A percentile compares a stretch with the other conserved stretches of the same genome.
These are phyloP conservation scores for Heritiera littoralis DNA, from an alignment of 345 rosid species.

Conservation along the genomic window DNA sequence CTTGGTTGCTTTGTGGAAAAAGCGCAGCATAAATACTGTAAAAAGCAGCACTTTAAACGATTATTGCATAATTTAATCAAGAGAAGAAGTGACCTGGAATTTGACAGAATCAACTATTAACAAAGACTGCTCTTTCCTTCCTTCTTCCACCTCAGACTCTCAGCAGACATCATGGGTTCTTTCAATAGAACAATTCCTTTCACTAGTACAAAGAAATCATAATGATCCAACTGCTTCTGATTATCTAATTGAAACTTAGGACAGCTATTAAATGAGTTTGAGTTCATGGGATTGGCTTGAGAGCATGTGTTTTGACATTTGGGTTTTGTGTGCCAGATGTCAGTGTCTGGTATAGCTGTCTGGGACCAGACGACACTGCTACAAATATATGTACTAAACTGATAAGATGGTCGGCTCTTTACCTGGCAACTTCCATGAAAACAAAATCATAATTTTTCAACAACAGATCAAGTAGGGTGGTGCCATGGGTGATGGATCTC, in stretches of 20 bases:
- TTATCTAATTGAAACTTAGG: too few relatives aligned
- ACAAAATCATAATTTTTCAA: too few relatives aligned
- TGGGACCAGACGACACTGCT: background rate
- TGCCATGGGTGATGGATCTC: too few relatives aligned
- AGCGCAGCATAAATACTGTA: background rate
- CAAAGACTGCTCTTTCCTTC: background rate
- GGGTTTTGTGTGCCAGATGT: too few relatives aligned
- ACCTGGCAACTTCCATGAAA: background rate
- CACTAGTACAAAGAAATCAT: too few relatives aligned
- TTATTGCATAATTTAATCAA: too few relatives aligned
- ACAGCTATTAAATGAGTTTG: too few relatives aligned
- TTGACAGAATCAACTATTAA: background rate
- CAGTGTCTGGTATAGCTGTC: background rate
- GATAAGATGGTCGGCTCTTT: background rate
- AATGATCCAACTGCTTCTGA: background rate
- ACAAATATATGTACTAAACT: background rate
- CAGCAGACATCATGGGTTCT: too few relatives aligned
- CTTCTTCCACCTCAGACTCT: too few relatives aligned
- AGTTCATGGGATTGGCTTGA: background rate
- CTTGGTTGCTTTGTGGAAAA: background rate
- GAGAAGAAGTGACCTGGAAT: too few relatives aligned
- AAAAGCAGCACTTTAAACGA: background rate
- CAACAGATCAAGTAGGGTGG: too few relatives aligned
- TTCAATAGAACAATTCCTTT: too few relatives aligned
- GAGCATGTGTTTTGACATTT: background rate